A percentile compares a stretch with the other conserved stretches of the same genome.
Conservation (phyloP, 176 grass and related monocot species). For the Hordeum marinum region DNA sequence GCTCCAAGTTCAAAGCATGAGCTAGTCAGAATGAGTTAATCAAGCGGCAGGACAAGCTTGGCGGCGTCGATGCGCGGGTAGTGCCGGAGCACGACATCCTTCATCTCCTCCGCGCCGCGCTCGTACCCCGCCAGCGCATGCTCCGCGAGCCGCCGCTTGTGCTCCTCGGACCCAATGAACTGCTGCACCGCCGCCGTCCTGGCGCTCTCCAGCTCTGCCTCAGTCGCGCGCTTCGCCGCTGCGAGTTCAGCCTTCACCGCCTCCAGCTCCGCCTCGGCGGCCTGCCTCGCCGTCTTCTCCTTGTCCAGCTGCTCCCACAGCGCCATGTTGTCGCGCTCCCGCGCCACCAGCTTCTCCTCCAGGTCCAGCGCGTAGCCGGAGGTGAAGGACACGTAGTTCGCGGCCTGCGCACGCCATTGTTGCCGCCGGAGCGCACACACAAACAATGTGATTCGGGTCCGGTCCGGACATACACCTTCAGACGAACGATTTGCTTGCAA, state of each 20-base stretch:
- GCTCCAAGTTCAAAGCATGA: too few species aligned
- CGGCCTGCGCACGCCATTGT: not conserved
- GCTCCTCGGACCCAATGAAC: not conserved
- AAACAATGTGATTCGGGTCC: not conserved
- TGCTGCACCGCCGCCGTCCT: not conserved
- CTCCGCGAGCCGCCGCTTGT: not conserved
- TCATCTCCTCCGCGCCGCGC: conserved; percentile 26
- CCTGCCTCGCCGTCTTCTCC: too few species aligned
- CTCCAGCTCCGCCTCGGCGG: not conserved
- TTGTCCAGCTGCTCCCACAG: conserved; percentile 7
- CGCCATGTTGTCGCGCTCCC: not conserved
- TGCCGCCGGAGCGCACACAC: not conserved
- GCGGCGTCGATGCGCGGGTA: conserved; percentile 5
- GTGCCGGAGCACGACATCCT: not conserved
- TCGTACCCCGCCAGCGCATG: conserved; percentile 1
- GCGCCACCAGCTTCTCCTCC: not conserved
- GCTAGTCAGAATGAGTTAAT: too few species aligned
- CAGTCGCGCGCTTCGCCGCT: not conserved
- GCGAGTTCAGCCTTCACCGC: not conserved
- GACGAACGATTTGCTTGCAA: not conserved
- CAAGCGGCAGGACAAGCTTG: not conserved
- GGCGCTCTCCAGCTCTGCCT: not conserved
- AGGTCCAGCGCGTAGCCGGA: not conserved
- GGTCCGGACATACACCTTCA: not conserved
- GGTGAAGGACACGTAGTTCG: not conserved